A percentile compares a stretch with the other conserved stretches of the same genome.
Evolutionary conservation across 495 filamentous ascomycete genomes (phyloP).

Genomic region (Penicillium soppii): DNA sequence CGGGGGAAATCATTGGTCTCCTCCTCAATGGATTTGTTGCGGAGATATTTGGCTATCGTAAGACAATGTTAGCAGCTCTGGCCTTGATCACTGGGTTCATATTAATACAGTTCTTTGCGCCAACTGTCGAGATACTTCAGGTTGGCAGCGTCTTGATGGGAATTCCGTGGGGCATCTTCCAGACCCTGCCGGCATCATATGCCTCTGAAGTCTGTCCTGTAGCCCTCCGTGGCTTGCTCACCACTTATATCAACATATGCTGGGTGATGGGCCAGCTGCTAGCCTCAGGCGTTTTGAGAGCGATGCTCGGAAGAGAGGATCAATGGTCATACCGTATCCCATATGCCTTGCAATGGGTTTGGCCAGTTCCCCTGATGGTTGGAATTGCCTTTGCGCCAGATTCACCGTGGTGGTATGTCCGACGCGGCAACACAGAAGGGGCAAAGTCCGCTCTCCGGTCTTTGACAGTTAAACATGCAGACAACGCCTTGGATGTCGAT

Average conservation of each 20-base stretch:
- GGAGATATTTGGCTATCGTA: background rate
- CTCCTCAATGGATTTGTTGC: background rate
- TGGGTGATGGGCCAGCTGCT: conserved; percentile 55
- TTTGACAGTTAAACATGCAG: no score
- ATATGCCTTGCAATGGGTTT: conserved; percentile 56
- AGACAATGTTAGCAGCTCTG: background rate
- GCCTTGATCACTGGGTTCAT: conserved; percentile 4
- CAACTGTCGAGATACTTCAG: background rate
- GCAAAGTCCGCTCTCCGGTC: conserved; percentile 42
- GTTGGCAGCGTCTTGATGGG: conserved; percentile 9
- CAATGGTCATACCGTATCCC: conserved; percentile 57
- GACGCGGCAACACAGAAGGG: conserved; percentile 36
- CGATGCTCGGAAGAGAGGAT: conserved; percentile 29
- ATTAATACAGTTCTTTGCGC: background rate
- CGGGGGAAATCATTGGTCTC: background rate
- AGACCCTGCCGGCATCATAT: conserved; percentile 52
- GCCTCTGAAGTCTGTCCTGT: conserved; percentile 51
- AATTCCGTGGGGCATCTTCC: conserved; percentile 44
- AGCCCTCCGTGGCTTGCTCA: conserved; percentile 42
- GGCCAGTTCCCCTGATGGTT: conserved; percentile 47
- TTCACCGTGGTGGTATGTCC: conserved; percentile 47
- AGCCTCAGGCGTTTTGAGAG: conserved; percentile 45
- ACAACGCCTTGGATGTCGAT: no score
- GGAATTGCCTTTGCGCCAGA: conserved; percentile 43
- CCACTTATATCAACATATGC: conserved; percentile 48